These are phyloP conservation scores for Durio zibethinus DNA, from an alignment of 345 rosid genomes.

Conservation along the genomic window DNA sequence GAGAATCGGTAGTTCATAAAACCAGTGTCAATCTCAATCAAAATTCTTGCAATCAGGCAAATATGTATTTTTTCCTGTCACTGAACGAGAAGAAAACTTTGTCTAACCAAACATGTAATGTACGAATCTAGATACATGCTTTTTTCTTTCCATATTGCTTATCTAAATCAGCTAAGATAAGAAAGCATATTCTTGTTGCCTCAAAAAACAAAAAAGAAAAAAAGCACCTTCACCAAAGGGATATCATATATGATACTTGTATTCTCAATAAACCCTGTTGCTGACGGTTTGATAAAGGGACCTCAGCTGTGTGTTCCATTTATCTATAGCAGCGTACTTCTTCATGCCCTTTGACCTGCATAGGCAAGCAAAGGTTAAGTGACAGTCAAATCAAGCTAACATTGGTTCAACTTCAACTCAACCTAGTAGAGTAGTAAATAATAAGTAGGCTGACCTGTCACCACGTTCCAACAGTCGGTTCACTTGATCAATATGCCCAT, in stretches of 20 bases:
- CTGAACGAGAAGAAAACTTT: background rate
- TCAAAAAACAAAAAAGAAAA: background rate
- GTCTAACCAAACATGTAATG: background rate
- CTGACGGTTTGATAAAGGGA: constrained; percentile 63
- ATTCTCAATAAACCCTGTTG: constrained; percentile 62
- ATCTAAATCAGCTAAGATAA: background rate
- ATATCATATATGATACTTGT: background rate
- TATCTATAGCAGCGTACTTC: constrained; percentile 80
- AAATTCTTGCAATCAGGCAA: constrained; percentile 8
- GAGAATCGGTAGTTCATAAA: background rate
- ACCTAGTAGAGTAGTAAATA: background rate
- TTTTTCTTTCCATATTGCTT: background rate
- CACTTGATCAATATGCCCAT: constrained; percentile 97
- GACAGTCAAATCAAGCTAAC: background rate
- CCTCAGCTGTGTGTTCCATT: constrained; percentile 91
- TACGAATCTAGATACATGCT: background rate
- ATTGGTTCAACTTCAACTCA: constrained; percentile 9
- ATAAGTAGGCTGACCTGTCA: constrained; percentile 48
- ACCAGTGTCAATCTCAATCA: background rate
- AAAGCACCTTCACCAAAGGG: constrained; percentile 2
- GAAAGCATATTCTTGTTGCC: background rate
- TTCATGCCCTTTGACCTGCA: constrained; percentile 93
- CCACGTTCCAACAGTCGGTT: constrained; percentile 87
- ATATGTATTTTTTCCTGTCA: background rate
- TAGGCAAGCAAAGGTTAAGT: background rate